Base-by-base conservation (phyloP, 306 rosid species). In the Cicer judaicum region DNA sequence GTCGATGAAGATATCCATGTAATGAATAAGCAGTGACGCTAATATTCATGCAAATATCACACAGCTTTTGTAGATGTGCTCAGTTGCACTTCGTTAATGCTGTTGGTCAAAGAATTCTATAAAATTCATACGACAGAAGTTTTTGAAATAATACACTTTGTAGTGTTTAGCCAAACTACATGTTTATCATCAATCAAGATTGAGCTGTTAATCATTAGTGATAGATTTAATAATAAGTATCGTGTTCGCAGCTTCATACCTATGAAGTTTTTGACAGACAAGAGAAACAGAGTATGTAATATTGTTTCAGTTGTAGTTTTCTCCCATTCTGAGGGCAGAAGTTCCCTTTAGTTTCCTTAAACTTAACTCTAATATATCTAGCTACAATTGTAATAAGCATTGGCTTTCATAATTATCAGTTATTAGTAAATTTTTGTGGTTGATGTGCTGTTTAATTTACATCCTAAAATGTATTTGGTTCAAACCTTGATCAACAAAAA, bases 1-100 rank as follows among this genome's bases (percentile, higher is more conserved):
- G 64, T 46, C 50, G 63, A 70, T 48, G 65, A 72, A 75, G 70
- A 85, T 83, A 52, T 47, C 65, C 75, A 19, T 89, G 89, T 83
- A 85, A 60, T 76, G 63, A 84, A 85, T 84, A 85, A 84, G 46
- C 53, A 19, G 24, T 34, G 73, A 61, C 16, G 14, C 64, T 16
- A 39, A 48, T 40, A n/a, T 81, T 50, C 63, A 49, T 72, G 76
- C 48, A 15, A 36, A 39, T 64, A 53, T 41, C 78, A 34, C 43
- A 62, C 24, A 40, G 52, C 60, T 47, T 70, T 48, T 56, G 40
- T 60, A 55, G 49, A 47, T 74, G 72, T 68, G 16, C 29, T 48
- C 79, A 15, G 21, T 60, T 36, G 56, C 64, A 8, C 56, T 53
- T 52, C 40, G 10, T 1, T 64, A 72, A 16, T 8, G 68, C 14